Percentiles rank a stretch among this genome's conserved stretches.
Conservation (phyloP, 176 grass and related monocot genomes). For the Luzula sylvatica region DNA sequence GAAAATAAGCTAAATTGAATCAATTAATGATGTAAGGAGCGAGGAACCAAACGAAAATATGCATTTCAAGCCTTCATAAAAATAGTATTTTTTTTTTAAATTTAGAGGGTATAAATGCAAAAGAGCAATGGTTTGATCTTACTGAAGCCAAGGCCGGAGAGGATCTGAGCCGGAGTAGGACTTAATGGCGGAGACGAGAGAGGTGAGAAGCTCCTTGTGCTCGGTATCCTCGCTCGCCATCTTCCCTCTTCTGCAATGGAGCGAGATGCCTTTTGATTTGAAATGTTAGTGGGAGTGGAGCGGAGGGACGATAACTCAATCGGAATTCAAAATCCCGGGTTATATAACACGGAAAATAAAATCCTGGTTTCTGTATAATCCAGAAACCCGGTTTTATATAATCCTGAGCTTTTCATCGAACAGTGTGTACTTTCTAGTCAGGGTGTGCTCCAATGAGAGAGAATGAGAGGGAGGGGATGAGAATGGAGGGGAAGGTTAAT, state of each 20-base stretch:
- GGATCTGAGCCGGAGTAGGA: slow-evolving; percentile 60
- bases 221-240: slow-evolving; percentile 46
- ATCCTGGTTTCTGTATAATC: no score
- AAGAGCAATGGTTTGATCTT: background rate
- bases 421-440: no score
- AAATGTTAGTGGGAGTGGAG: background rate
- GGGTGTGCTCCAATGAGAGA: no score
- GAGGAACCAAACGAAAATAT: no score
- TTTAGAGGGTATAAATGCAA: slow-evolving; percentile 16
- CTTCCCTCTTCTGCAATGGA: background rate
- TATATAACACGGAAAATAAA: background rate
- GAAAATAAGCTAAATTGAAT: no score
- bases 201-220: slow-evolving; percentile 53
- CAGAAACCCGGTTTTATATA: no score
- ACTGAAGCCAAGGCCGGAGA: slow-evolving; percentile 79
- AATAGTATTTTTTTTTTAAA: no score
- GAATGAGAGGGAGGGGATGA: no score
- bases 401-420: background rate
- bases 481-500: no score
- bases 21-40: no score
- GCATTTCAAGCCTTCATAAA: no score
- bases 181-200: slow-evolving; percentile 51
- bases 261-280: background rate
- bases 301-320: no score
- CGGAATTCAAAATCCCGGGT: background rate